Conservation (phyloP, 306 rosid genomes). For the Malus sieversii region DNA sequence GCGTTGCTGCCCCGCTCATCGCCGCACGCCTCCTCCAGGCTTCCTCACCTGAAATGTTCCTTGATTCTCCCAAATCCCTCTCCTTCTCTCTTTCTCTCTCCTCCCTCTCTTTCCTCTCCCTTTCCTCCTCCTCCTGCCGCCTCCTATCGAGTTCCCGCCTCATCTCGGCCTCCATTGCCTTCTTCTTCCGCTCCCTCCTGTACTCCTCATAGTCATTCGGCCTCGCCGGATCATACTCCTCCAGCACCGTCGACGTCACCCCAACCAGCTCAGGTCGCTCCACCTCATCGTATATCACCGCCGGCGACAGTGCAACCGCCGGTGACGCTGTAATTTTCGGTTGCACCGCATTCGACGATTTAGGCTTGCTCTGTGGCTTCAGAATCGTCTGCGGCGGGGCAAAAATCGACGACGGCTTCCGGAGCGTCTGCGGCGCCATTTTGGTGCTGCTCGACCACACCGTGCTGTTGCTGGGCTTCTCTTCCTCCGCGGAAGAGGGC, state of each 20-base stretch:
- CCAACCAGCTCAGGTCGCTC: conserved; percentile 73
- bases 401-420: conserved; percentile 60
- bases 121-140: conserved; percentile 64
- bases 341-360: conserved; percentile 9
- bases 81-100: conserved; percentile 42
- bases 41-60: conserved; percentile 91
- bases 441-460: conserved; percentile 91
- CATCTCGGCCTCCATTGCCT: conserved; percentile 74
- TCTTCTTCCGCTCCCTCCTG: conserved; percentile 69
- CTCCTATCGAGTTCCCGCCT: conserved; percentile 69
- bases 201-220: conserved; percentile 97
- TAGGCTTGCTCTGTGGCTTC: conserved; percentile 54
- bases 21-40: conserved; percentile 96
- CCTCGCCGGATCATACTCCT: conserved; percentile 91
- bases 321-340: conserved; percentile 15
- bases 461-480: conserved; percentile 62
- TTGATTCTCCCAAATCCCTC: conserved; percentile 40
- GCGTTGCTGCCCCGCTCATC: conserved; percentile 39
- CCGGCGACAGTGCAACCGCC: conserved; percentile 1
- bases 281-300: conserved; percentile 24
- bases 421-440: conserved; percentile 97
- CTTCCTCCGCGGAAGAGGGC: conserved; percentile 89
- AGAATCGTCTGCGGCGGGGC: conserved; percentile 69
- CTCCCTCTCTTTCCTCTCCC: conserved; percentile 40
- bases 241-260: conserved; percentile 69